Evolutionary conservation across 2,329 filamentous ascomycete genomes (phyloP).

Genomic region (Podosphaera xanthii): DNA sequence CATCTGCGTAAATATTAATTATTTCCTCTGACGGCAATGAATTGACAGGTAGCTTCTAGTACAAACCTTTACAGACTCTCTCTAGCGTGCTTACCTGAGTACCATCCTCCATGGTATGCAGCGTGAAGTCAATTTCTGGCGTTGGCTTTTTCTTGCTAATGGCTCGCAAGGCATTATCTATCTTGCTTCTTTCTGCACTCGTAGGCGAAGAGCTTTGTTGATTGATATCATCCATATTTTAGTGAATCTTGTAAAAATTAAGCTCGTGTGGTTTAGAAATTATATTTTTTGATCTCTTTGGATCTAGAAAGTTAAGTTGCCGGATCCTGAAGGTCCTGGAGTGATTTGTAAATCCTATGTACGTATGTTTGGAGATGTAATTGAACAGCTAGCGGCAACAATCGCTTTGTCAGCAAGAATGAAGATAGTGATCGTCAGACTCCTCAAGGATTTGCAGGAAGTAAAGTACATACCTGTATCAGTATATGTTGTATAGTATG

Average conservation of each 20-base stretch:
- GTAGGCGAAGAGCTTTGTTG: slow-evolving; percentile 7
- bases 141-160: slow-evolving; percentile 87
- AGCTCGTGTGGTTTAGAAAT: background rate
- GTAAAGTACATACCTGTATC: background rate
- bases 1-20: slow-evolving; percentile 36
- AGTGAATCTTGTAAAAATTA: background rate
- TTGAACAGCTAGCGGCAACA: background rate
- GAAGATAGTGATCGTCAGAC: background rate
- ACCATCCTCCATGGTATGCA: slow-evolving; percentile 97
- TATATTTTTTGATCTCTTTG: background rate
- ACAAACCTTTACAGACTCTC: slow-evolving; percentile 88
- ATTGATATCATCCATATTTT: slow-evolving; percentile 14
- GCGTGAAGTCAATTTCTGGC: slow-evolving; percentile 94
- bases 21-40: background rate
- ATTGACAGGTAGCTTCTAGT: slow-evolving; percentile 4
- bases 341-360: background rate
- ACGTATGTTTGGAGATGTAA: background rate
- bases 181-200: slow-evolving; percentile 21
- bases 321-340: background rate
- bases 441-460: background rate
- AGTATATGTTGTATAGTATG: too few relatives aligned
- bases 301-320: background rate
- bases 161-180: slow-evolving; percentile 80
- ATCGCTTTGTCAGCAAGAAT: background rate
- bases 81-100: slow-evolving; percentile 86